Conservation (phyloP, 2,329 filamentous ascomycete genomes). For the Penicillium sp. region DNA sequence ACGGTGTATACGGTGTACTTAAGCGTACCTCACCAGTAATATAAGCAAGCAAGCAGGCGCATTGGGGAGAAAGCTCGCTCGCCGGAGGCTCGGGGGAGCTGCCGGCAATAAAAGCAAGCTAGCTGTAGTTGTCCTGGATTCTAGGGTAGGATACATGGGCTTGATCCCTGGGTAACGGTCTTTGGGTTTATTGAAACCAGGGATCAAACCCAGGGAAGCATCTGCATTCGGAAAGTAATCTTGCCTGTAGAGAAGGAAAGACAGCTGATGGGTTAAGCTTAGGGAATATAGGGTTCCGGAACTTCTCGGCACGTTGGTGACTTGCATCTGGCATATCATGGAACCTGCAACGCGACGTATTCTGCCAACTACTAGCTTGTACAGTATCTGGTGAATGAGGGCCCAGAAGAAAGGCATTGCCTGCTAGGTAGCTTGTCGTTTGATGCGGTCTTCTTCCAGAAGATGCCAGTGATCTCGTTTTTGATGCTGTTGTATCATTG, state of each 20-base stretch:
- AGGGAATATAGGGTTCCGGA: constrained; percentile 10
- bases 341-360: neutral
- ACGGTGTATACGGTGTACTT: neutral
- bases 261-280: constrained; percentile 1
- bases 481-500: neutral
- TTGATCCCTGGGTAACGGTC: constrained; percentile 12
- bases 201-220: constrained; percentile 1
- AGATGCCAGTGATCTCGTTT: neutral
- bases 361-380: neutral
- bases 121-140: neutral
- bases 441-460: neutral
- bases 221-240: constrained; percentile 14
- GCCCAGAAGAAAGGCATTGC: neutral
- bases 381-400: neutral
- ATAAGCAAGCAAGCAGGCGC: neutral
- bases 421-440: neutral
- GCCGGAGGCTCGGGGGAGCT: neutral
- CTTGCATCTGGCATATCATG: neutral
- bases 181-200: constrained; percentile 6
- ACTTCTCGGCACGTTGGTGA: constrained; percentile 4
- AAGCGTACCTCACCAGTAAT: neutral
- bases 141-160: constrained; percentile 9
- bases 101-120: constrained; percentile 3
- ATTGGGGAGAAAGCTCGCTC: neutral
- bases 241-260: neutral